phyloP scores from a whole-genome alignment of 164 flowering plant genomes.

The Chimonanthus salicifolius region DNA sequence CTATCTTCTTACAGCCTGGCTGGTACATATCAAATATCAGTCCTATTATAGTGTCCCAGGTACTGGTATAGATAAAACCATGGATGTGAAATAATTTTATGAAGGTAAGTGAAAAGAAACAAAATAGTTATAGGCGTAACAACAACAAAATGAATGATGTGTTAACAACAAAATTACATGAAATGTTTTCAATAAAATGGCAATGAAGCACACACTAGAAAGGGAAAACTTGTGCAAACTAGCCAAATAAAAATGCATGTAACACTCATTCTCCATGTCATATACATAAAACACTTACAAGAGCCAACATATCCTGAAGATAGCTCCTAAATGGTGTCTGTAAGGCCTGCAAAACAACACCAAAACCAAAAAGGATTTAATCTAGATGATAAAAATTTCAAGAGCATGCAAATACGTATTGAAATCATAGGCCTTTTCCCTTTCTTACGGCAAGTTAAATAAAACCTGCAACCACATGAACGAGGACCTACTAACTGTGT shows the following conservation, averaged over 20 bases:
- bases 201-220: neutral
- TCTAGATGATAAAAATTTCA: neutral
- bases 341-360: slow-evolving; percentile 46
- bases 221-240: neutral
- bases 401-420: too few species aligned
- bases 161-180: neutral
- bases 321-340: slow-evolving; percentile 93
- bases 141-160: neutral
- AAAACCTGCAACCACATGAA: too few species aligned
- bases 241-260: neutral
- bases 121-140: neutral
- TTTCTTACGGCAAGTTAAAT: too few species aligned
- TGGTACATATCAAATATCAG: neutral
- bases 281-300: slow-evolving; percentile 45
- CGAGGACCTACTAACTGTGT: too few species aligned
- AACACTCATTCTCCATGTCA: neutral
- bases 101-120: neutral
- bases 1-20: neutral
- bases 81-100: neutral
- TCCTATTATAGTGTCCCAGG: neutral
- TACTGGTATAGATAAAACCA: neutral
- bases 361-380: neutral
- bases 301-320: slow-evolving; percentile 79
- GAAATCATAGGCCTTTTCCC: too few species aligned
- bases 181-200: neutral